Evolutionary conservation across 2,329 filamentous ascomycete species (phyloP).

Genomic region (Paramyrothecium roridum): DNA sequence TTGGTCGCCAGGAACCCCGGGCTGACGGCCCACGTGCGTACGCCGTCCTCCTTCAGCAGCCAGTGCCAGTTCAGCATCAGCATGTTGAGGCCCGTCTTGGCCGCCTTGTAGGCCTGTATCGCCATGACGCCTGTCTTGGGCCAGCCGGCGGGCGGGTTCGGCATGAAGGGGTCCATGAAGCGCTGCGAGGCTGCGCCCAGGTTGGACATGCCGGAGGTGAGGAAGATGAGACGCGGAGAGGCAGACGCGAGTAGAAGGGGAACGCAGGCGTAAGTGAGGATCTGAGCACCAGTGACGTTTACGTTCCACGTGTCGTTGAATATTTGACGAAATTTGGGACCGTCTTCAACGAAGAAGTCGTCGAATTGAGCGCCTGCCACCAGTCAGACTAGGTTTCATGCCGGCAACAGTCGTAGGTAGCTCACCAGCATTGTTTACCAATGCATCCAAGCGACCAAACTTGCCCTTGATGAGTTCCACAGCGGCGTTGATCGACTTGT

Average conservation of each 20-base stretch:
- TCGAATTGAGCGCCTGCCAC: constrained; percentile 41
- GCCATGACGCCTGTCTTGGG: constrained; percentile 46
- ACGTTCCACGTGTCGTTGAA: constrained; percentile 46
- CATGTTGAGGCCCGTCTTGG: constrained; percentile 26
- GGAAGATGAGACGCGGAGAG: constrained; percentile 45
- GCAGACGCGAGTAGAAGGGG: constrained; percentile 40
- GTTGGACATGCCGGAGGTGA: constrained; percentile 40
- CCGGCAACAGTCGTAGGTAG: background rate
- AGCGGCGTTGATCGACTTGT: constrained; percentile 47
- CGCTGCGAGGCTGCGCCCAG: constrained; percentile 26
- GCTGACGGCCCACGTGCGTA: constrained; percentile 45
- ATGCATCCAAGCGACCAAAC: constrained; percentile 43
- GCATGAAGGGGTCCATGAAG: constrained; percentile 18
- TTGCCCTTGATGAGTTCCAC: constrained; percentile 37
- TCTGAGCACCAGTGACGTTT: constrained; percentile 45
- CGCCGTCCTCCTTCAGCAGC: constrained; percentile 42
- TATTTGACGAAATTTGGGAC: constrained; percentile 29
- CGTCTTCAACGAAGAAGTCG: constrained; percentile 15
- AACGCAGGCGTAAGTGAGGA: constrained; percentile 33
- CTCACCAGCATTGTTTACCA: constrained; percentile 57
- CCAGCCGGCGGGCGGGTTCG: constrained; percentile 36
- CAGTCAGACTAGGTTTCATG: background rate
- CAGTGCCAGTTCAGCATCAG: constrained; percentile 39
- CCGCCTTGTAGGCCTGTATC: constrained; percentile 14
- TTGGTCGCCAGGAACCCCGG: constrained; percentile 47